Evolutionary conservation across 2,329 filamentous ascomycete genomes (phyloP).

Genomic region (Gyromitra esculenta): DNA sequence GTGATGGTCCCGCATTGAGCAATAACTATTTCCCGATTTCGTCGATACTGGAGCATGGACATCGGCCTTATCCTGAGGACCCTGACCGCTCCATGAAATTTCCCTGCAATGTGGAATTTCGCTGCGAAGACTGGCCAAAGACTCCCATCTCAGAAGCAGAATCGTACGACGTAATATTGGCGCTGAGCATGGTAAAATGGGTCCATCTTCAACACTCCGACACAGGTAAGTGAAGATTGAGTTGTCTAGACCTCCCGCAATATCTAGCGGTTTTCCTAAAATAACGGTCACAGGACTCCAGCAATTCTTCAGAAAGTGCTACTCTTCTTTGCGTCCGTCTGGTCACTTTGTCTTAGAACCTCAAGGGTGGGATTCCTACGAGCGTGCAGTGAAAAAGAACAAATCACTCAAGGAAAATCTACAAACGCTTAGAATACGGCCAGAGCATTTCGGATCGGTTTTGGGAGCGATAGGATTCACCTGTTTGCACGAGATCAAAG

Average conservation of each 20-base stretch:
- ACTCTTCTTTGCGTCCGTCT: constrained; percentile 24
- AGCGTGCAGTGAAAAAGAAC: constrained; percentile 52
- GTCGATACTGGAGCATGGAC: constrained; percentile 46
- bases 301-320: constrained; percentile 47
- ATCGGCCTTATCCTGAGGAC: constrained; percentile 35
- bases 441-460: constrained; percentile 46
- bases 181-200: constrained; percentile 55
- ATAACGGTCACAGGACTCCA: constrained; percentile 36
- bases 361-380: constrained; percentile 53
- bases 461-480: constrained; percentile 34
- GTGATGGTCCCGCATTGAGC: background rate
- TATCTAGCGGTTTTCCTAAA: background rate
- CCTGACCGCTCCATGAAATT: constrained; percentile 30
- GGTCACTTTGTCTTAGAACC: constrained; percentile 54
- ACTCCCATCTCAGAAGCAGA: constrained; percentile 17
- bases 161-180: constrained; percentile 49
- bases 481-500: constrained; percentile 25
- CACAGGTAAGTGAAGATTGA: constrained; percentile 42
- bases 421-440: constrained; percentile 41
- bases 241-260: background rate
- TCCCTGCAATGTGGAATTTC: constrained; percentile 48
- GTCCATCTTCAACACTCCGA: constrained; percentile 52
- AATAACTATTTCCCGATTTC: constrained; percentile 53
- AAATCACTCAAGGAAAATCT: constrained; percentile 40
- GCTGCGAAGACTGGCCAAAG: constrained; percentile 35